These are phyloP conservation scores for Fulvia fulva DNA, from an alignment of 2,329 filamentous ascomycete species.

Conservation along the genomic window DNA sequence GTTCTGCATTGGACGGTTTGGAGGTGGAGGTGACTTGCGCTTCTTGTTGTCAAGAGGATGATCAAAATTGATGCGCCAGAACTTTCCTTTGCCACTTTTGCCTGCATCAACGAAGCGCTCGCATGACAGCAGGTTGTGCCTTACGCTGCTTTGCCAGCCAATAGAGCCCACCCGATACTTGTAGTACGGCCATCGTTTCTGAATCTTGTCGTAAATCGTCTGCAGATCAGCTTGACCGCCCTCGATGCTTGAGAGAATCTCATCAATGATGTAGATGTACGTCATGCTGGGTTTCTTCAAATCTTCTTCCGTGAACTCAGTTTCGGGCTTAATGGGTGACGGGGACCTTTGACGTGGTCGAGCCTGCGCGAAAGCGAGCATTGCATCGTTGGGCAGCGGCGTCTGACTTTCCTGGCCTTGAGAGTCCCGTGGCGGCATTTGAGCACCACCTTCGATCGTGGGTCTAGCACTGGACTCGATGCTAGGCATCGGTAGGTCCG, in stretches of 20 bases:
- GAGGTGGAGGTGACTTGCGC: conserved; percentile 42
- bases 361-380: conserved; percentile 4
- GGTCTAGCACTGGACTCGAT: conserved; percentile 22
- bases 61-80: conserved; percentile 58
- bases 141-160: conserved; percentile 64
- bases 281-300: conserved; percentile 64
- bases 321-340: conserved; percentile 59
- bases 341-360: conserved; percentile 41
- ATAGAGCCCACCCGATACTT: conserved; percentile 57
- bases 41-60: conserved; percentile 60
- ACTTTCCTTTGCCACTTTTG: conserved; percentile 58
- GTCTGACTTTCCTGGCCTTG: conserved; percentile 3
- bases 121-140: conserved; percentile 60
- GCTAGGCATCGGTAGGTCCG: conserved; percentile 23
- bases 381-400: neutral
- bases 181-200: conserved; percentile 61
- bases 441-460: neutral
- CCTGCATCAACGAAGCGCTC: conserved; percentile 59
- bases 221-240: conserved; percentile 59
- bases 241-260: conserved; percentile 55
- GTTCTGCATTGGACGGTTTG: conserved; percentile 20
- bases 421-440: conserved; percentile 1
- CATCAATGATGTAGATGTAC: conserved; percentile 62
- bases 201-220: conserved; percentile 62
- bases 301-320: conserved; percentile 69